Evolutionary conservation across 2,329 filamentous ascomycete species (phyloP).

Genomic region (Epichloe glyceriae): DNA sequence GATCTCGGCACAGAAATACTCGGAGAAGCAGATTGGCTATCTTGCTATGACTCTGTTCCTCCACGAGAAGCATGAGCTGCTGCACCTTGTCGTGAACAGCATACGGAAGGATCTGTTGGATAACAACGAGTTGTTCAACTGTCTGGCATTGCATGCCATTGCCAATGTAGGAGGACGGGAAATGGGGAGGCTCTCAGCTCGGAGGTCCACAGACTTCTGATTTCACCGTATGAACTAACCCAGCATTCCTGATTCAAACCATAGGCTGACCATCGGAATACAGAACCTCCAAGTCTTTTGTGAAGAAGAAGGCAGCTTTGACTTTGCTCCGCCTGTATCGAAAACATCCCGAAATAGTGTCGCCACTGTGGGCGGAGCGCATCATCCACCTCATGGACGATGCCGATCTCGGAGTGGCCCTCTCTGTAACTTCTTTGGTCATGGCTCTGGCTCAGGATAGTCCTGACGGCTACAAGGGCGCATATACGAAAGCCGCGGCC

Average conservation of each 20-base stretch:
- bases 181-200: slow-evolving; percentile 90
- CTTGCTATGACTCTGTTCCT: slow-evolving; percentile 93
- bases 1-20: slow-evolving; percentile 93
- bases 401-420: slow-evolving; percentile 77
- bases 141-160: slow-evolving; percentile 89
- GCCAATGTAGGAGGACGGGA: slow-evolving; percentile 94
- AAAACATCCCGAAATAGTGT: slow-evolving; percentile 86
- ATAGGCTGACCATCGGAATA: neutral
- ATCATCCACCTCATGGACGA: slow-evolving; percentile 99
- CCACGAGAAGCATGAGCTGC: slow-evolving; percentile 89
- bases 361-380: slow-evolving; percentile 92
- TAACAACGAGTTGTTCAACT: slow-evolving; percentile 96
- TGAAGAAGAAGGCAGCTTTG: slow-evolving; percentile 97
- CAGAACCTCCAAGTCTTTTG: slow-evolving; percentile 76
- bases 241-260: neutral
- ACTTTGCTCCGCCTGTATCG: slow-evolving; percentile 88
- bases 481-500: slow-evolving; percentile 86
- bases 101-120: slow-evolving; percentile 93
- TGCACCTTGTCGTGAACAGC: slow-evolving; percentile 95
- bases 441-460: slow-evolving; percentile 92
- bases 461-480: slow-evolving; percentile 85
- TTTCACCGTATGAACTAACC: slow-evolving; percentile 63
- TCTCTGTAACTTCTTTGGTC: slow-evolving; percentile 90
- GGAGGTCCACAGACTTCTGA: slow-evolving; percentile 86
- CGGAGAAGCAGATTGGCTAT: slow-evolving; percentile 98